Percentiles rank a stretch among this genome's conserved stretches.
phyloP scores from a whole-genome alignment of 257 asterid genomes.

The Jaltomata sinuosa region DNA sequence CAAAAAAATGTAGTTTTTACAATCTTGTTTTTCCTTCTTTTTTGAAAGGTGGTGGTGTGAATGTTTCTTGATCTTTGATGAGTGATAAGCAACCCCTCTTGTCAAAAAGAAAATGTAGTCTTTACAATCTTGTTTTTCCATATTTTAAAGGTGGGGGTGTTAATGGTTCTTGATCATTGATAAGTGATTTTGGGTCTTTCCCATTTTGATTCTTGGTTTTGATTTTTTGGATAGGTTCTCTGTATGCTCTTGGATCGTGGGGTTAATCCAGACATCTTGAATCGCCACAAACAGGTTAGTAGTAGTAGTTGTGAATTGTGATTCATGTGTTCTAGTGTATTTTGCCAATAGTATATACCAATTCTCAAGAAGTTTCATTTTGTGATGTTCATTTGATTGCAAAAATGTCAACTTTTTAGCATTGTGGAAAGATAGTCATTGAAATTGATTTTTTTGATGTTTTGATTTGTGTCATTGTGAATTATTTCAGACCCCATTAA shows the following conservation, averaged over 20 bases:
- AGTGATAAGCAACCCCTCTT: too few species aligned
- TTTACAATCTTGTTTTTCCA: not conserved
- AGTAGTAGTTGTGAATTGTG: not conserved
- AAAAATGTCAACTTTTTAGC: not conserved
- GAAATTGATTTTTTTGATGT: not conserved
- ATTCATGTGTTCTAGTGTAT: not conserved
- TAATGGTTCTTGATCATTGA: not conserved
- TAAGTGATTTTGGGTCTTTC: not conserved
- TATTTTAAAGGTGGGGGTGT: not conserved
- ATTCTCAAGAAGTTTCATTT: not conserved
- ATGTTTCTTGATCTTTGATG: not conserved
- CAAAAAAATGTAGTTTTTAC: not conserved
- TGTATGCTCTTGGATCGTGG: constrained; percentile 60
- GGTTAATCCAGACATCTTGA: constrained; percentile 55
- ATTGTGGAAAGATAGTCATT: not conserved
- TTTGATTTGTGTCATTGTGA: constrained; percentile 8
- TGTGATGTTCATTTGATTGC: not conserved
- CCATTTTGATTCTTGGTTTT: not conserved
- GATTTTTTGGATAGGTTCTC: constrained; percentile 40
- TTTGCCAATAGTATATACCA: not conserved
- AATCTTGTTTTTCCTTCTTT: not conserved
- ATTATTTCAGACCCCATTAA: constrained; percentile 65
- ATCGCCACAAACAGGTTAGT: constrained; percentile 76
- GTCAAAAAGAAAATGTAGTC: not conserved
- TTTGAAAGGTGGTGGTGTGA: too few species aligned